Percentiles rank a stretch among this genome's conserved stretches.
Conservation (phyloP, 2,329 filamentous ascomycete genomes). For the Sporothrix euskadiensis region DNA sequence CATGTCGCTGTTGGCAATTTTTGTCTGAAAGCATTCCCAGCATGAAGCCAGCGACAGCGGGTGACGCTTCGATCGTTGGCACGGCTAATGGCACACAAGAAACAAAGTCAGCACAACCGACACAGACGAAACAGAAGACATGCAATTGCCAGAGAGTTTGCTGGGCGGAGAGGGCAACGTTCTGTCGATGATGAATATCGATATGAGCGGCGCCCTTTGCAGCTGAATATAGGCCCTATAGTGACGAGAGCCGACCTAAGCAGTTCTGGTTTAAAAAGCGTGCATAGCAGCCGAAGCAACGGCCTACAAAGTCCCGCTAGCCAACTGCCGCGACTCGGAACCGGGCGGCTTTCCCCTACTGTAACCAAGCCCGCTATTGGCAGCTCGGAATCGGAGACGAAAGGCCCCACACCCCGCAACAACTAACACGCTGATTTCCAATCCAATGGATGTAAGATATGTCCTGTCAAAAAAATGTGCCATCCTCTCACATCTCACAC, state of each 20-base stretch:
- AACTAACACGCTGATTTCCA: slow-evolving; percentile 8
- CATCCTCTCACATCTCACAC: neutral
- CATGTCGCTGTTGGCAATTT: slow-evolving; percentile 40
- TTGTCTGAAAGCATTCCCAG: slow-evolving; percentile 38
- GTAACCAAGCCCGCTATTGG: neutral
- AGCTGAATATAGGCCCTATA: no score
- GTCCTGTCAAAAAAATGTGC: neutral
- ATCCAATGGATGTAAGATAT: neutral
- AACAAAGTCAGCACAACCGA: no score
- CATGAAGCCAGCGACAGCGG: neutral
- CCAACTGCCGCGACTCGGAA: slow-evolving; percentile 7
- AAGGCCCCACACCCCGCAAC: neutral
- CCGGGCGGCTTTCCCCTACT: neutral
- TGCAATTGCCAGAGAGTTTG: no score
- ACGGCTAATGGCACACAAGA: no score
- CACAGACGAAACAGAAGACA: no score
- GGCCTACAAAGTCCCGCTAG: neutral
- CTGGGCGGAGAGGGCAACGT: no score
- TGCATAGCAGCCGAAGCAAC: neutral
- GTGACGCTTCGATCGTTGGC: no score
- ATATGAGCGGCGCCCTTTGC: no score
- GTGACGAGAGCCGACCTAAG: no score
- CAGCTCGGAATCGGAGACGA: neutral
- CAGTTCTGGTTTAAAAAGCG: neutral
- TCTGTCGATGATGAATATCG: no score